Evolutionary conservation across 805 yeast genomes (phyloP).

Genomic region (Tetrapisispora fleetii): DNA sequence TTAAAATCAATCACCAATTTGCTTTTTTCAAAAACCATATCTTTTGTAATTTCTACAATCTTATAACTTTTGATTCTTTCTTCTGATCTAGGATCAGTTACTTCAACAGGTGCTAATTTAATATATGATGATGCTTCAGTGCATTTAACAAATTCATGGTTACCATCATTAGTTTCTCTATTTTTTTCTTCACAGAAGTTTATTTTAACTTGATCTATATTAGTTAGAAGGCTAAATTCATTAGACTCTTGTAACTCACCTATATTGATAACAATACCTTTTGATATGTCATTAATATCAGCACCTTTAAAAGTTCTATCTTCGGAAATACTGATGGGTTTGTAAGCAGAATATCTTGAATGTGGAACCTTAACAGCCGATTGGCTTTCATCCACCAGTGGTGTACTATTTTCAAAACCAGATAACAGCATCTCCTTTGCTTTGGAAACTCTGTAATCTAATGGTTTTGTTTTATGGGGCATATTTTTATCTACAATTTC

Average conservation of each 20-base stretch:
- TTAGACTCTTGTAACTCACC: not conserved
- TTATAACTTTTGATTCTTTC: constrained; percentile 41
- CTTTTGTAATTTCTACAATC: constrained; percentile 35
- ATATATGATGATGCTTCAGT: not conserved
- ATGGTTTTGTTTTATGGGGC: constrained; percentile 41
- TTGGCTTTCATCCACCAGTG: too few species aligned
- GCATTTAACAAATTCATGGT: not conserved
- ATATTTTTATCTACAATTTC: constrained; percentile 44
- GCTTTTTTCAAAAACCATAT: constrained; percentile 36
- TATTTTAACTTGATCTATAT: not conserved
- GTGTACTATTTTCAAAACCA: constrained; percentile 40
- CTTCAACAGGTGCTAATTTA: not conserved
- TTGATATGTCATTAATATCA: not conserved
- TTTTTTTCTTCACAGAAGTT: not conserved
- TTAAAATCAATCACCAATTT: constrained; percentile 31
- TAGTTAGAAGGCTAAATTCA: not conserved
- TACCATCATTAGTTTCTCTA: not conserved
- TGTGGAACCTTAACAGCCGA: not conserved
- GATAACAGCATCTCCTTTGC: constrained; percentile 39
- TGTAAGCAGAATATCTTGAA: not conserved
- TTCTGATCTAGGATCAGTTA: constrained; percentile 45
- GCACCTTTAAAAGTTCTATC: not conserved
- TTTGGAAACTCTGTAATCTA: constrained; percentile 47
- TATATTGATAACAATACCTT: not conserved
- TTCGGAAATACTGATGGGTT: not conserved